phyloP scores from a whole-genome alignment of 148 eudicot genomes.

The Rheum nobile region DNA sequence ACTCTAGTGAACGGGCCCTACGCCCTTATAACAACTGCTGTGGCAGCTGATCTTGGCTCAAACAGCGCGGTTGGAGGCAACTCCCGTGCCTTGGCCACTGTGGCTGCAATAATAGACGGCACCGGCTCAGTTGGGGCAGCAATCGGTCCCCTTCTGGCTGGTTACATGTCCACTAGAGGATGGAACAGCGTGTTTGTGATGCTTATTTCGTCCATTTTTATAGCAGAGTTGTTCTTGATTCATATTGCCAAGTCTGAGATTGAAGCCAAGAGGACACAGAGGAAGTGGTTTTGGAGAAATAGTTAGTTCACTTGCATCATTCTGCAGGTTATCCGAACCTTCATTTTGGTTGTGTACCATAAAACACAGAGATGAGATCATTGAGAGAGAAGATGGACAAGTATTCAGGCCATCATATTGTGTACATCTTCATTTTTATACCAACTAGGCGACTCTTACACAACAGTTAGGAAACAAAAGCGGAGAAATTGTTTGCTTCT shows the following conservation, averaged over 20 bases:
- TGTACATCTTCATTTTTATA: not conserved
- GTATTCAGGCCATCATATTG: not conserved
- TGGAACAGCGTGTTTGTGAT: constrained; percentile 84
- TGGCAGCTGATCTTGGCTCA: constrained; percentile 85
- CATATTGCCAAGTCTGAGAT: constrained; percentile 55
- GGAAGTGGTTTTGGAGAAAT: constrained; percentile 27
- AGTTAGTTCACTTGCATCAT: constrained; percentile 1
- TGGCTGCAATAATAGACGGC: constrained; percentile 88
- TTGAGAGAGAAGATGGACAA: not conserved
- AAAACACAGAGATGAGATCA: not conserved
- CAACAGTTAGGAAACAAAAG: too few relatives aligned
- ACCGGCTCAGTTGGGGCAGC: constrained; percentile 97
- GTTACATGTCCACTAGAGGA: constrained; percentile 78
- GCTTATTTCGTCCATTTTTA: constrained; percentile 56
- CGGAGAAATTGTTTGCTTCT: too few relatives aligned
- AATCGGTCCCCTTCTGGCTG: constrained; percentile 76
- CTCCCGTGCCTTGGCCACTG: constrained; percentile 95
- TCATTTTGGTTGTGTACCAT: too few relatives aligned
- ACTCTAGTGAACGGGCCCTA: constrained; percentile 88
- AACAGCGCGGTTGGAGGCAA: too few relatives aligned
- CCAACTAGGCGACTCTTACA: not conserved
- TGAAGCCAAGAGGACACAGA: constrained; percentile 34
- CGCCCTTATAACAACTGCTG: constrained; percentile 85
- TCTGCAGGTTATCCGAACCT: too few relatives aligned
- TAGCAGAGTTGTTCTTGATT: constrained; percentile 58